Conservation (phyloP, 2,329 filamentous ascomycete genomes). For the Chaetomium sp. region DNA sequence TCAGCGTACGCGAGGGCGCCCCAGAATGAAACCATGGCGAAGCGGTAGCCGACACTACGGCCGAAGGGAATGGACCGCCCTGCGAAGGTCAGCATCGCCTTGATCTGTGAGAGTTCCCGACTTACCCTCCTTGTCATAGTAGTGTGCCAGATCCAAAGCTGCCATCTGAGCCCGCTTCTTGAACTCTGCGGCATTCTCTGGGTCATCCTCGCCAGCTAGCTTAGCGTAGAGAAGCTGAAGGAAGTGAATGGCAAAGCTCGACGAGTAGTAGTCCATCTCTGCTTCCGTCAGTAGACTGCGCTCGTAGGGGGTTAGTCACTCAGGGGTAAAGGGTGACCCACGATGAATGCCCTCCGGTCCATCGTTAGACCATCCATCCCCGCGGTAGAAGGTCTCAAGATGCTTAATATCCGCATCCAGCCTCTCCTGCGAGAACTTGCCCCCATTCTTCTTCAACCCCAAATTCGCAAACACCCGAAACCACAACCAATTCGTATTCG, state of each 20-base stretch:
- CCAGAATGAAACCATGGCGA: conserved; percentile 85
- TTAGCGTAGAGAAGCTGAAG: conserved; percentile 77
- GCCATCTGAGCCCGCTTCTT: conserved; percentile 66
- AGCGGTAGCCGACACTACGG: conserved; percentile 77
- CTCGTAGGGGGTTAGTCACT: background rate
- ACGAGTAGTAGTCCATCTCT: conserved; percentile 85
- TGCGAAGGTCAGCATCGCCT: conserved; percentile 15
- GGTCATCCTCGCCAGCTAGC: conserved; percentile 67
- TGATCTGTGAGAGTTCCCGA: background rate
- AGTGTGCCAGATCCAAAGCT: conserved; percentile 72
- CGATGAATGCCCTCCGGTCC: conserved; percentile 75
- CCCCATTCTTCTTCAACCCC: conserved; percentile 73
- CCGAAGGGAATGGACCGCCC: conserved; percentile 74
- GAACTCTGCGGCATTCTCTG: conserved; percentile 67
- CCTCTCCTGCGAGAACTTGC: conserved; percentile 67
- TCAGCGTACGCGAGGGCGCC: conserved; percentile 74
- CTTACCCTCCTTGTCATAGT: conserved; percentile 67
- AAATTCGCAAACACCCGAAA: conserved; percentile 84
- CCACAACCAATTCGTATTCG: conserved; percentile 72
- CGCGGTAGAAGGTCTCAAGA: conserved; percentile 79
- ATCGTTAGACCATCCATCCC: conserved; percentile 80
- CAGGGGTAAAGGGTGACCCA: conserved; percentile 37
- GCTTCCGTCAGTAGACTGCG: conserved; percentile 21
- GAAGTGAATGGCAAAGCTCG: conserved; percentile 80
- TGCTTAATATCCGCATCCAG: conserved; percentile 77